A percentile compares a stretch with the other conserved stretches of the same genome.
phyloP scores from a whole-genome alignment of 768 basidiomycete species.

The Boletales sp. region DNA sequence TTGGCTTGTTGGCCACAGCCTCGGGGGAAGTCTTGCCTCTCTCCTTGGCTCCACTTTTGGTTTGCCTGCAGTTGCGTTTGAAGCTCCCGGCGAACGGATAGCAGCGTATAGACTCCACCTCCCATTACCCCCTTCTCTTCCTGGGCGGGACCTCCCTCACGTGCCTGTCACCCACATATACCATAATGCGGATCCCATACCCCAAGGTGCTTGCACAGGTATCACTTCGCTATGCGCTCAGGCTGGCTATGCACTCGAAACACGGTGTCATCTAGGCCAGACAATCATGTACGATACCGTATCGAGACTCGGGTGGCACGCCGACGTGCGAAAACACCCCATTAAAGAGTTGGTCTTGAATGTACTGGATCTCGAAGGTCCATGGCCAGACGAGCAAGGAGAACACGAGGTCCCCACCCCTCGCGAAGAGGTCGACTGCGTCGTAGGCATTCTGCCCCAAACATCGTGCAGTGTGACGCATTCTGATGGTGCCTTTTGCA shows the following conservation, averaged over 20 bases:
- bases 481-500: slow-evolving; percentile 24
- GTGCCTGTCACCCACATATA: slow-evolving; percentile 48
- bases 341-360: slow-evolving; percentile 53
- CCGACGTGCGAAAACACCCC: slow-evolving; percentile 52
- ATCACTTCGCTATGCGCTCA: slow-evolving; percentile 49
- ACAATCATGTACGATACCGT: slow-evolving; percentile 69
- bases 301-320: slow-evolving; percentile 55
- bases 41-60: slow-evolving; percentile 65
- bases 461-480: neutral
- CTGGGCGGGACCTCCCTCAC: slow-evolving; percentile 9
- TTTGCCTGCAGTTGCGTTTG: slow-evolving; percentile 60
- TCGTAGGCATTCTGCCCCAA: slow-evolving; percentile 37
- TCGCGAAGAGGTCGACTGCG: slow-evolving; percentile 61
- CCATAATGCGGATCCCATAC: slow-evolving; percentile 71
- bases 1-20: slow-evolving; percentile 60
- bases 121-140: slow-evolving; percentile 42
- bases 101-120: slow-evolving; percentile 61
- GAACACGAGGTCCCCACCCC: slow-evolving; percentile 52
- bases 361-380: slow-evolving; percentile 45
- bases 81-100: slow-evolving; percentile 61
- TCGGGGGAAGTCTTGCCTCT: slow-evolving; percentile 63
- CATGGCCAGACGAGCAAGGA: slow-evolving; percentile 39
- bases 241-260: slow-evolving; percentile 65
- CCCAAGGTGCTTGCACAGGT: slow-evolving; percentile 55
- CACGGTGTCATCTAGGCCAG: slow-evolving; percentile 59